Evolutionary conservation across 345 rosid genomes (phyloP).

Genomic region (Aquilaria yunnanensis): DNA sequence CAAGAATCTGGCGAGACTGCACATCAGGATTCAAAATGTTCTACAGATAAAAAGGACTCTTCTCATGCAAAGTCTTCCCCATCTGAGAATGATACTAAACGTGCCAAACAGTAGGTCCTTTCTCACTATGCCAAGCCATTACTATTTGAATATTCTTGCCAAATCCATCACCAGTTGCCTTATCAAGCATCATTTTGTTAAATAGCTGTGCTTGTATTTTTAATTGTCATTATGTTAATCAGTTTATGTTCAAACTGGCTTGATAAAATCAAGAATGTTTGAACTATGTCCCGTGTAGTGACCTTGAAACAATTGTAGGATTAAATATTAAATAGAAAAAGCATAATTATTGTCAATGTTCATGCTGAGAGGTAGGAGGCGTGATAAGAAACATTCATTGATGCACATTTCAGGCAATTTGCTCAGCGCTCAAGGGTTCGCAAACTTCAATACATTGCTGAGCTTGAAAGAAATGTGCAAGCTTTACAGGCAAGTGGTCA

Average conservation of each 20-base stretch:
- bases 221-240: too few species aligned
- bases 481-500: slow-evolving; percentile 68
- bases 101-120: slow-evolving; percentile 85
- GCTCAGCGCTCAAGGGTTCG: slow-evolving; percentile 98
- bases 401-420: slow-evolving; percentile 65
- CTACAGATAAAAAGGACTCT: slow-evolving; percentile 52
- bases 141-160: too few species aligned
- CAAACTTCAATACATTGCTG: slow-evolving; percentile 98
- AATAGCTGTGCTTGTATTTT: too few species aligned
- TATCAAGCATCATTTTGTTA: too few species aligned
- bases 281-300: too few species aligned
- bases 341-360: not conserved
- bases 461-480: slow-evolving; percentile 95
- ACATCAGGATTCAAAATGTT: slow-evolving; percentile 40
- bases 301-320: too few species aligned
- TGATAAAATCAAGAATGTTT: too few species aligned
- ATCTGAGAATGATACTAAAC: slow-evolving; percentile 64
- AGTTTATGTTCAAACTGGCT: too few species aligned
- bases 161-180: too few species aligned
- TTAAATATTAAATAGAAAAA: too few species aligned
- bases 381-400: slow-evolving; percentile 15
- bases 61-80: slow-evolving; percentile 36
- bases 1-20: slow-evolving; percentile 49
- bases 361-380: not conserved
- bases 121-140: slow-evolving; percentile 1